phyloP scores from a whole-genome alignment of 495 filamentous ascomycete genomes.

The Penicillium bialowiezense region DNA sequence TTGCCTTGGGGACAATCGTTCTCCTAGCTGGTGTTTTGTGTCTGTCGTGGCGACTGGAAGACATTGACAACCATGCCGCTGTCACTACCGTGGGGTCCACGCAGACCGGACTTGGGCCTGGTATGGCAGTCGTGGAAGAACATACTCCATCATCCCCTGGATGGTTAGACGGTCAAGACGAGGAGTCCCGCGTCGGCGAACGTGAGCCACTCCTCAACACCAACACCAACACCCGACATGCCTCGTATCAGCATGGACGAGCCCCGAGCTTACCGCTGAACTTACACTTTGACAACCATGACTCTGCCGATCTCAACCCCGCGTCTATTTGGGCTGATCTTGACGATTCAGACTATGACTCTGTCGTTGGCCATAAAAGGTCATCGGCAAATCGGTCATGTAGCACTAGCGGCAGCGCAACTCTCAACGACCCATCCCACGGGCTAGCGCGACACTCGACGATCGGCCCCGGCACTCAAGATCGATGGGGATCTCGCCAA shows the following conservation, averaged over 20 bases:
- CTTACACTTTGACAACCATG: constrained; percentile 22
- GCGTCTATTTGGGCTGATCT: constrained; percentile 52
- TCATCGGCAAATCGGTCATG: constrained; percentile 23
- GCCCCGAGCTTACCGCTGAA: constrained; percentile 40
- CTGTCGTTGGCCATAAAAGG: constrained; percentile 12
- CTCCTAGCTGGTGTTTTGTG: constrained; percentile 86
- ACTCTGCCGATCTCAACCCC: constrained; percentile 36
- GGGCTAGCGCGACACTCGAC: constrained; percentile 24
- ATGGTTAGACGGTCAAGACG: constrained; percentile 24
- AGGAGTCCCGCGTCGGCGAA: constrained; percentile 36
- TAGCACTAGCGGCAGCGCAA: constrained; percentile 25
- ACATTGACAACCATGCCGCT: constrained; percentile 57
- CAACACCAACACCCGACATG: constrained; percentile 13
- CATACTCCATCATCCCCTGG: constrained; percentile 20
- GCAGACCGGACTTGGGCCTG: constrained; percentile 42
- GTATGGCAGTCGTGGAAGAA: constrained; percentile 44
- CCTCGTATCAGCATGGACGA: constrained; percentile 25
- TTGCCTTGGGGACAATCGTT: constrained; percentile 82
- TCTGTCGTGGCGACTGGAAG: constrained; percentile 88
- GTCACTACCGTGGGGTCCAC: constrained; percentile 36
- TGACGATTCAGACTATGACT: constrained; percentile 43
- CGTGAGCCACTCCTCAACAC: constrained; percentile 37
- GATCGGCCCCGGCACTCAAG: constrained; percentile 22
- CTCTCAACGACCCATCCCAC: constrained; percentile 17
- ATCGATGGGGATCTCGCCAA: constrained; percentile 26